phyloP scores from a whole-genome alignment of 306 rosid genomes.

The Castanea crenata region DNA sequence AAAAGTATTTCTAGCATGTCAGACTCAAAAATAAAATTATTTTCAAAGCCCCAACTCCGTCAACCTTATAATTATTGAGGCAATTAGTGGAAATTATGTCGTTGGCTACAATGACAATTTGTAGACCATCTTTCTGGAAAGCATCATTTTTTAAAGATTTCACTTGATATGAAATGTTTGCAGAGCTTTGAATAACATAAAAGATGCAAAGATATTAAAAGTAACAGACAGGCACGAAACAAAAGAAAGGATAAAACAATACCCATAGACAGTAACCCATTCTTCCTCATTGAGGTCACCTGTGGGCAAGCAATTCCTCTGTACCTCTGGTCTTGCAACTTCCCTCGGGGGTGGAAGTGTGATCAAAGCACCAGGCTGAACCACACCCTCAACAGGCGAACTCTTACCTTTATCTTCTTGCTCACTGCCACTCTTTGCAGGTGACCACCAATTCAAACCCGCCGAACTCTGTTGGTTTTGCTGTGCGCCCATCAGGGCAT shows the following conservation, averaged over 20 bases:
- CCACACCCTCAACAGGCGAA: constrained; percentile 95
- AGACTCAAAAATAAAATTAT: not conserved
- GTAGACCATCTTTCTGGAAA: no score
- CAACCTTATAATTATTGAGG: not conserved
- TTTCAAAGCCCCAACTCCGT: not conserved
- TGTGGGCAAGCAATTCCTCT: constrained; percentile 64
- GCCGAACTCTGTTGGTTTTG: constrained; percentile 62
- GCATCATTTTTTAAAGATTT: not conserved
- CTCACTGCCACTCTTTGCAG: constrained; percentile 68
- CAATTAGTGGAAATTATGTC: not conserved
- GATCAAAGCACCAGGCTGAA: constrained; percentile 85
- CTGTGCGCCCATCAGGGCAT: constrained; percentile 63
- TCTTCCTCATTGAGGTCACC: constrained; percentile 84
- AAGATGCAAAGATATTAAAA: not conserved
- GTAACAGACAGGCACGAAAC: not conserved
- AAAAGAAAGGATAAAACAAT: constrained; percentile 30
- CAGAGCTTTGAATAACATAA: not conserved
- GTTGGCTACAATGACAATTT: not conserved
- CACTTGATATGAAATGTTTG: not conserved
- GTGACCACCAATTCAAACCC: constrained; percentile 78
- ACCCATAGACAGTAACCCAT: constrained; percentile 98
- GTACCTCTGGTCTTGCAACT: constrained; percentile 89
- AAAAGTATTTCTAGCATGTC: not conserved
- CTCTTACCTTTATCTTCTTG: constrained; percentile 80
- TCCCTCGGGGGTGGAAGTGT: constrained; percentile 87